Percentiles rank a stretch among this genome's conserved stretches.
These are phyloP conservation scores for Fomitopsis pulvina DNA, from an alignment of 768 basidiomycete species.

Conservation along the genomic window DNA sequence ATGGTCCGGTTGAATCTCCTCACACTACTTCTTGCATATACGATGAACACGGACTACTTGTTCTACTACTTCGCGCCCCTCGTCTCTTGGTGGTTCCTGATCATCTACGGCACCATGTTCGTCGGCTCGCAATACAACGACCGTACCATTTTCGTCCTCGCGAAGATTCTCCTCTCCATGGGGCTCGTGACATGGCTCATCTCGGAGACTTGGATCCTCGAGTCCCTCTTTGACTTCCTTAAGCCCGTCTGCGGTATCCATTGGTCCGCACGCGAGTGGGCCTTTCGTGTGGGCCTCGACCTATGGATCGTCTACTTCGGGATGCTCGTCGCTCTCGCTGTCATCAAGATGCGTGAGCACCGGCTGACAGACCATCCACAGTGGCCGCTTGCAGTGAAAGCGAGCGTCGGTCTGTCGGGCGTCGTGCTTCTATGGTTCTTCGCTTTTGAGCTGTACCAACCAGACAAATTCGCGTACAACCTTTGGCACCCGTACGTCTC, in stretches of 20 bases:
- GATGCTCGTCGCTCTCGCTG: constrained; percentile 69
- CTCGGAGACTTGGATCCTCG: constrained; percentile 53
- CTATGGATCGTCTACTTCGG: constrained; percentile 85
- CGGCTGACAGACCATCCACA: constrained; percentile 60
- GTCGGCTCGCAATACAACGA: constrained; percentile 71
- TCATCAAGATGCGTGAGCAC: constrained; percentile 70
- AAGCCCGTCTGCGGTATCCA: constrained; percentile 61
- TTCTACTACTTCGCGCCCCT: constrained; percentile 89
- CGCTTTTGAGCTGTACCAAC: constrained; percentile 69
- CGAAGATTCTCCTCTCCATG: constrained; percentile 66
- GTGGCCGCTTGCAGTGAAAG: constrained; percentile 53
- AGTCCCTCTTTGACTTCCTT: constrained; percentile 56
- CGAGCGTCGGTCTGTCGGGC: constrained; percentile 41
- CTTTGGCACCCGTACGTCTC: constrained; percentile 79
- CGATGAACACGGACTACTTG: constrained; percentile 89
- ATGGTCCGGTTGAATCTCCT: constrained; percentile 80
- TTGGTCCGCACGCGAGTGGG: constrained; percentile 86
- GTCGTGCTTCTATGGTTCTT: constrained; percentile 71
- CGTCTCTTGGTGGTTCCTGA: constrained; percentile 85
- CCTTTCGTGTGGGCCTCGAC: constrained; percentile 84
- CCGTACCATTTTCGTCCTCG: constrained; percentile 54
- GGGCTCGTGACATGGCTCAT: constrained; percentile 60
- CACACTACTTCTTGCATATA: constrained; percentile 76
- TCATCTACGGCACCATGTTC: constrained; percentile 78
- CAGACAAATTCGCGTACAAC: constrained; percentile 84